These are phyloP conservation scores for Entomortierella chlamydospora DNA, from an alignment of 192 early-diverging fungal species.

Conservation along the genomic window DNA sequence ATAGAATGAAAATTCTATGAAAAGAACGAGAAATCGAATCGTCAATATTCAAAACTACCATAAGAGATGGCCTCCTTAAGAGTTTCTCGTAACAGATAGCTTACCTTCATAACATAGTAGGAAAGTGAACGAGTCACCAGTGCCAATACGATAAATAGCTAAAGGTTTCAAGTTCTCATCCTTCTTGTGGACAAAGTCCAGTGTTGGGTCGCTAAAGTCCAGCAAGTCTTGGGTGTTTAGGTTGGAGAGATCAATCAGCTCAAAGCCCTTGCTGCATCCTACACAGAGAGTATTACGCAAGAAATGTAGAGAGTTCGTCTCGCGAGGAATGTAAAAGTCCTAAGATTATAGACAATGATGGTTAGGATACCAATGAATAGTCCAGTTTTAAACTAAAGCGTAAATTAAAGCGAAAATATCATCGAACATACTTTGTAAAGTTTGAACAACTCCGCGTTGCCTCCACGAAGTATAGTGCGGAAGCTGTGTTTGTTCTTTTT, in stretches of 20 bases:
- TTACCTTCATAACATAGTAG: conserved; percentile 93
- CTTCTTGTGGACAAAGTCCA: conserved; percentile 83
- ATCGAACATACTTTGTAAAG: conserved; percentile 61
- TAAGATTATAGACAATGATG: conserved; percentile 54
- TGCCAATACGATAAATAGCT: conserved; percentile 81
- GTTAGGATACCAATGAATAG: neutral
- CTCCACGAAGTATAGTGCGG: conserved; percentile 36
- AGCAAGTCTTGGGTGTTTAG: conserved; percentile 88
- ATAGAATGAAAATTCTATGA: conserved; percentile 89
- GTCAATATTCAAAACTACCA: too few relatives aligned
- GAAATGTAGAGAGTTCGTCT: conserved; percentile 88
- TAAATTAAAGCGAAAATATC: neutral
- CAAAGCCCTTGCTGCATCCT: conserved; percentile 92
- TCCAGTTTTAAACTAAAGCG: neutral
- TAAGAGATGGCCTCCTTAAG: too few relatives aligned
- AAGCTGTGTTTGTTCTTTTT: conserved; percentile 54
- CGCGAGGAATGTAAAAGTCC: conserved; percentile 94
- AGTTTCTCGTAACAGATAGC: too few relatives aligned
- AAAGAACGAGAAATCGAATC: too few relatives aligned
- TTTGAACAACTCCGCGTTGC: conserved; percentile 61
- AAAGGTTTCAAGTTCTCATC: conserved; percentile 82
- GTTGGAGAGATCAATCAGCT: conserved; percentile 89
- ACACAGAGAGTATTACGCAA: conserved; percentile 88
- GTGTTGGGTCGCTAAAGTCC: conserved; percentile 82
- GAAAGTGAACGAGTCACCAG: conserved; percentile 72